Base-by-base conservation (phyloP, 2,329 filamentous ascomycete species). In the Botrytis fragariae region DNA sequence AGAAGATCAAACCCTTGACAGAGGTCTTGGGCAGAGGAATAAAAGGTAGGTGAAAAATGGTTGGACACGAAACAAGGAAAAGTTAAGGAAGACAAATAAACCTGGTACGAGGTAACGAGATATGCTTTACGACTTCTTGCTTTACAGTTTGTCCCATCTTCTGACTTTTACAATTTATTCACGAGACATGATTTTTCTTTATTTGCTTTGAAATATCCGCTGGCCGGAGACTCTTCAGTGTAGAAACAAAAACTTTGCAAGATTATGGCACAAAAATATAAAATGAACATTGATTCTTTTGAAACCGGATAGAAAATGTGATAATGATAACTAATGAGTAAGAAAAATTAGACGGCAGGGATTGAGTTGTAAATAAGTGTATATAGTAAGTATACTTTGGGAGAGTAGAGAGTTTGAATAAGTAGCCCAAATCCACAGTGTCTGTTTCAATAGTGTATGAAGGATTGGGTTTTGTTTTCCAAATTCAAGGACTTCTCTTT, bases 401-500 rank as follows among this genome's bases (percentile, higher is more conserved):
- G 5, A n/a, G 6, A 29, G n/a, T 8, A 29, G n/a, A 54, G 5
- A 54, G 8, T 16, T 54, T 3, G 12, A 29, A 29, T 29, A 7
- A 29, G 18, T 18, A 6, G 14, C 0, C 6, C 14, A 29, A 2
- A 57, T 18, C 14, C 2, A 0, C 0, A 32, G 14, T 57, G 6
- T 0, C 3, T 57, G 51, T 7, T 9, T 29, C 6, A 57, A 18
- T 10, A 14, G 3, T 29, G 1, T 2, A 18, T 57, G 0, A 57
- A 9, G 7, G 3, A 4, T 57, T 57, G 1, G 14, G 0, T 29
- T 29, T 1, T 18, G 14, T 18, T 29, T 29, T 54, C 18, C 14
- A 0, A 6, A 7, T 6, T 29, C 51, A 9, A 18, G 6, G 6
- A 4, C 51, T 29, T 54, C 51, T 51, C 25, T n/a, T 51, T 20